Evolutionary conservation across 2,329 filamentous ascomycete genomes (phyloP).

Genomic region (Botryotinia convoluta): DNA sequence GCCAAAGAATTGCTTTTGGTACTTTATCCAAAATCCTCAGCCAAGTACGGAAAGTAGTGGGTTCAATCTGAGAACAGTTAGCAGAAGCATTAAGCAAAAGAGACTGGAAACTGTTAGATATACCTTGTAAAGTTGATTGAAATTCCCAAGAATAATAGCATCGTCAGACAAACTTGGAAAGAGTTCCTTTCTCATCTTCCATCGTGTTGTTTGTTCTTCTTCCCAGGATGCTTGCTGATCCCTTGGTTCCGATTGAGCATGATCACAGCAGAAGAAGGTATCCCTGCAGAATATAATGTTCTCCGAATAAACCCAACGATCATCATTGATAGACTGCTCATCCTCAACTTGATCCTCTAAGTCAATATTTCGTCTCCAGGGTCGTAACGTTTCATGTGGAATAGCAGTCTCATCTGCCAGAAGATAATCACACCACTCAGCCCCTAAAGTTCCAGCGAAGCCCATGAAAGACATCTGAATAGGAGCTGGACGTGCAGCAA

Average conservation of each 20-base stretch:
- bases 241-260: conserved; percentile 79
- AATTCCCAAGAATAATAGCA: conserved; percentile 90
- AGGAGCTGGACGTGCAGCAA: conserved; percentile 88
- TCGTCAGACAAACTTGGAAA: conserved; percentile 83
- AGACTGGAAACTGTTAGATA: conserved; percentile 28
- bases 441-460: conserved; percentile 91
- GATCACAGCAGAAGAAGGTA: conserved; percentile 98
- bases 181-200: conserved; percentile 89
- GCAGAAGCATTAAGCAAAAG: neutral
- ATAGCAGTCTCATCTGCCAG: conserved; percentile 87
- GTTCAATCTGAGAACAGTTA: conserved; percentile 70
- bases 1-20: conserved; percentile 88
- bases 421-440: conserved; percentile 98
- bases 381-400: conserved; percentile 75
- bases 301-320: conserved; percentile 92
- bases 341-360: conserved; percentile 69
- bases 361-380: conserved; percentile 71
- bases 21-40: conserved; percentile 82
- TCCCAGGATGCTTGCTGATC: conserved; percentile 73
- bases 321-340: conserved; percentile 57
- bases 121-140: conserved; percentile 98
- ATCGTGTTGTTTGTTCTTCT: conserved; percentile 76
- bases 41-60: conserved; percentile 94
- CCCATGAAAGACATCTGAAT: conserved; percentile 99
- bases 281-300: conserved; percentile 94